These are phyloP conservation scores for Pichia inconspicua DNA, from an alignment of 1,139 yeast species.

Conservation along the genomic window DNA sequence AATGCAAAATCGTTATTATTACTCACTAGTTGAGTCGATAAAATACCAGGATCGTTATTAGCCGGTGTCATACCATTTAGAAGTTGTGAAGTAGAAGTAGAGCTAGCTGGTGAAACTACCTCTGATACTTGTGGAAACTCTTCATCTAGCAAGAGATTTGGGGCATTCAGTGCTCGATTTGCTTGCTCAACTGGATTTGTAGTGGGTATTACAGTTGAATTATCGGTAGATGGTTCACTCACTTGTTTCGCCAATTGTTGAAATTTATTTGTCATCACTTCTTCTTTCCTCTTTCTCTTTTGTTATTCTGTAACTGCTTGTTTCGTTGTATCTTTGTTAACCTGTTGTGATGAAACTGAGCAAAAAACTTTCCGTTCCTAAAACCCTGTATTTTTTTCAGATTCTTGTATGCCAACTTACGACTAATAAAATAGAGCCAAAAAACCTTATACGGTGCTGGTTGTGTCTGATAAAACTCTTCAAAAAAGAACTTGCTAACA, in stretches of 20 bases:
- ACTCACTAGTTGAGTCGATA: not conserved
- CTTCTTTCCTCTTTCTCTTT: too few relatives aligned
- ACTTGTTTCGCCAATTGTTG: not conserved
- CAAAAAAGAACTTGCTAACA: too few relatives aligned
- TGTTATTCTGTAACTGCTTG: too few relatives aligned
- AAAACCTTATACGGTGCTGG: not conserved
- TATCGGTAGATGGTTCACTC: not conserved
- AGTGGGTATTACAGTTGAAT: not conserved
- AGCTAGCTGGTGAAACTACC: not conserved
- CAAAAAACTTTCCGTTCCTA: not conserved
- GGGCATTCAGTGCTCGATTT: not conserved
- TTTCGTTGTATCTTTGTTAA: not conserved
- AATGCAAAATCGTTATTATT: slow-evolving; percentile 11
- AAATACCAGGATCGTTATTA: not conserved
- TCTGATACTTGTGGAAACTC: not conserved
- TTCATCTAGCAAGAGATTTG: not conserved
- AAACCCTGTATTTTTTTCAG: not conserved
- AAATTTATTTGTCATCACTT: not conserved
- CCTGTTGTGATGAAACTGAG: not conserved
- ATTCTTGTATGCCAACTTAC: not conserved
- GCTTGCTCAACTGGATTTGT: not conserved
- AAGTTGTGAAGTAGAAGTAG: not conserved
- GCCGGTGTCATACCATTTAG: not conserved
- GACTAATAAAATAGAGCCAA: too few relatives aligned
- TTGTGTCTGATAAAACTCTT: not conserved